A percentile compares a stretch with the other conserved stretches of the same genome.
These are phyloP conservation scores for Jamesozyma piceae DNA, from an alignment of 805 yeast species.

Conservation along the genomic window DNA sequence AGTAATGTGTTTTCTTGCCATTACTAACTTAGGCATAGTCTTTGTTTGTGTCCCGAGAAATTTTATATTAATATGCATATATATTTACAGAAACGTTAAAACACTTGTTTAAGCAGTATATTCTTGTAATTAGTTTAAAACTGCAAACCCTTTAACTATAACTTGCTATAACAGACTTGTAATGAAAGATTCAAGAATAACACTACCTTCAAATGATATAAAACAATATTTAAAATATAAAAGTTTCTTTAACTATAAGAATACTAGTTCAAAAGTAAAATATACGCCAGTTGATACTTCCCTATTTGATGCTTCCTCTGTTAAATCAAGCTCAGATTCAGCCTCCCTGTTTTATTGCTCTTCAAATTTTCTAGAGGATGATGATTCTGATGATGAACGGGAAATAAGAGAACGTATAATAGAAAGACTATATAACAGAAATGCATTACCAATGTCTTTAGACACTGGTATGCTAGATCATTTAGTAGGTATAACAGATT, in stretches of 20 bases:
- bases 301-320: neutral
- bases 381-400: neutral
- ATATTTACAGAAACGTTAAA: no score
- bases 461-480: neutral
- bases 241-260: no score
- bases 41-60: no score
- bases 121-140: no score
- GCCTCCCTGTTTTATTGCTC: neutral
- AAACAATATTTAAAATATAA: no score
- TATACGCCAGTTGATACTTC: neutral
- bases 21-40: no score
- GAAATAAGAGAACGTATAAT: neutral
- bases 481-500: neutral
- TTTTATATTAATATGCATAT: no score
- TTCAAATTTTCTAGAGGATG: neutral
- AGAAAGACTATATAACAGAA: neutral
- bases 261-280: neutral
- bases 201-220: neutral
- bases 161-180: neutral
- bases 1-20: no score
- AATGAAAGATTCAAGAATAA: neutral
- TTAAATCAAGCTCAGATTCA: neutral
- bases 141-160: no score
- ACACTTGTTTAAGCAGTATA: no score
- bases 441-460: slow-evolving; percentile 1